A percentile compares a stretch with the other conserved stretches of the same genome.
Conservation (phyloP, 495 filamentous ascomycete genomes). For the Hypoxylon cercidicola region DNA sequence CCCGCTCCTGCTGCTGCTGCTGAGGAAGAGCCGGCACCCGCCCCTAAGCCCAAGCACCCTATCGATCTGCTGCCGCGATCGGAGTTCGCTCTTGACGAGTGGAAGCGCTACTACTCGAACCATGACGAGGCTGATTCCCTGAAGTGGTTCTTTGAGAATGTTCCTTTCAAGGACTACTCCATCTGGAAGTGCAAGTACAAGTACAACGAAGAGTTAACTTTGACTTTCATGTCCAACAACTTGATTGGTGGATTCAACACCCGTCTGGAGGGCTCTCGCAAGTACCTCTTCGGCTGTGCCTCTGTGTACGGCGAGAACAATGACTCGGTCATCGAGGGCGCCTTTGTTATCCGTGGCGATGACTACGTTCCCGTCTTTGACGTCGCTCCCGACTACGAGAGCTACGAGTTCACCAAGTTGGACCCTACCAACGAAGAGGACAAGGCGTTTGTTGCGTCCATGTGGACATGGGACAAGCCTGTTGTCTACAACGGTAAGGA, state of each 20-base stretch:
- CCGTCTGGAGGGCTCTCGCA: slow-evolving; percentile 96
- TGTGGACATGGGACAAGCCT: slow-evolving; percentile 89
- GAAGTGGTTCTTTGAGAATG: slow-evolving; percentile 98
- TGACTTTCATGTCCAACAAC: slow-evolving; percentile 98
- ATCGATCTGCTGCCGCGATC: slow-evolving; percentile 85
- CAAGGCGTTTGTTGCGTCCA: slow-evolving; percentile 82
- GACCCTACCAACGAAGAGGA: slow-evolving; percentile 86
- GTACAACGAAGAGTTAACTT: slow-evolving; percentile 97
- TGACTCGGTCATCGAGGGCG: slow-evolving; percentile 88
- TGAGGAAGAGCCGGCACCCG: slow-evolving; percentile 76
- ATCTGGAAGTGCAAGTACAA: slow-evolving; percentile 94
- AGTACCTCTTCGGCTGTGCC: slow-evolving; percentile 95
- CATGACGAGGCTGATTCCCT: slow-evolving; percentile 86
- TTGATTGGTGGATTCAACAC: slow-evolving; percentile 96
- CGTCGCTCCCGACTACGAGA: slow-evolving; percentile 96
- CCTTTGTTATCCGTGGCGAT: slow-evolving; percentile 93
- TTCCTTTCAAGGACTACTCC: slow-evolving; percentile 92
- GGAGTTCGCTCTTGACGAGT: slow-evolving; percentile 88
- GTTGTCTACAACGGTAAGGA: slow-evolving; percentile 81
- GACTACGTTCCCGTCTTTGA: slow-evolving; percentile 88
- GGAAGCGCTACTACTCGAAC: slow-evolving; percentile 99
- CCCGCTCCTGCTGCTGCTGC: slow-evolving; percentile 67
- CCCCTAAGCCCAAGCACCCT: slow-evolving; percentile 95
- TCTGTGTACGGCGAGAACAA: slow-evolving; percentile 89
- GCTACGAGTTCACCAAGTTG: slow-evolving; percentile 94